Conservation (phyloP, 176 grass and related monocot genomes). For the Bonia amplexicaulis region DNA sequence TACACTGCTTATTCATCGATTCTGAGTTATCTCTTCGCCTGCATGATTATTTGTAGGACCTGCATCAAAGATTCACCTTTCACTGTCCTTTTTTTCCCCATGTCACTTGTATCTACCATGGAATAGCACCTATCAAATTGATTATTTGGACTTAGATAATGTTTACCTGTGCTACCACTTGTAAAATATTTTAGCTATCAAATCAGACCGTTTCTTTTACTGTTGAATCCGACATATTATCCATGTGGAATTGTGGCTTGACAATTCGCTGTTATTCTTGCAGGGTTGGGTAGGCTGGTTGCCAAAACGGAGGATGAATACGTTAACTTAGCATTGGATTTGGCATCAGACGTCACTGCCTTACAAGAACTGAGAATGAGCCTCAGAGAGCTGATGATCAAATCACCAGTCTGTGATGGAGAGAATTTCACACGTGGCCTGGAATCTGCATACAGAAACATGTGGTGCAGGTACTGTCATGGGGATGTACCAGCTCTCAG, state of each 20-base stretch:
- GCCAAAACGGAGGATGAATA: slow-evolving; percentile 74
- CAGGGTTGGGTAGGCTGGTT: slow-evolving; percentile 57
- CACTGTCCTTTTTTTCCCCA: not conserved
- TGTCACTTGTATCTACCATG: not conserved
- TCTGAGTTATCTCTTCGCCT: not conserved
- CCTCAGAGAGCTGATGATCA: slow-evolving; percentile 78
- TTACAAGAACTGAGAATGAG: slow-evolving; percentile 77
- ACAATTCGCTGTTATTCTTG: not conserved
- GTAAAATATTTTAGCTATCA: slow-evolving; percentile 4
- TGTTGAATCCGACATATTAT: not conserved
- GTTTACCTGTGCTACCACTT: not conserved
- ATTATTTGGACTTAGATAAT: slow-evolving; percentile 7
- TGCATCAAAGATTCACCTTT: not conserved
- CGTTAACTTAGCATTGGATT: slow-evolving; percentile 50
- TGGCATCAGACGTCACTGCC: slow-evolving; percentile 74
- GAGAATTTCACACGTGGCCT: slow-evolving; percentile 61
- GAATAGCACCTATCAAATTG: not conserved
- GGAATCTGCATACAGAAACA: slow-evolving; percentile 85
- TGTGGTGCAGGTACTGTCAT: slow-evolving; percentile 84
- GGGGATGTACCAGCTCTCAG: slow-evolving; percentile 62
- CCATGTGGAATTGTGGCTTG: not conserved
- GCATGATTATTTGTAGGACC: not conserved
- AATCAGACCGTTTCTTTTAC: not conserved
- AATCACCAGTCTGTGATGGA: slow-evolving; percentile 83
- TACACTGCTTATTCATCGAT: not conserved